Evolutionary conservation across 176 grass and related monocot species (phyloP).

Genomic region (Aegilops bicornis): DNA sequence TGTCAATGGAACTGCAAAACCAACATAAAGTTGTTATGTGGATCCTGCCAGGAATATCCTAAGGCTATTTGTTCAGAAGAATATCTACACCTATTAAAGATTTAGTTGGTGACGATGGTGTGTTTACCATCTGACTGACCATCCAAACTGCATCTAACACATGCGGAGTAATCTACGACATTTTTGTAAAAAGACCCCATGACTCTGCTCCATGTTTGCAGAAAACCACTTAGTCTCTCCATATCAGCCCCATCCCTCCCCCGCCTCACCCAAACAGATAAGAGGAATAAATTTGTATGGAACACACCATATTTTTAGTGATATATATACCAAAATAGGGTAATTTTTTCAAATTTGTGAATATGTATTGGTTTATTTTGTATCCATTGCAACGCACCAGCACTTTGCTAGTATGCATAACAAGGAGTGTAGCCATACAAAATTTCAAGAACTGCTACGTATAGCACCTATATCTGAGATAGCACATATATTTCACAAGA

Average conservation of each 20-base stretch:
- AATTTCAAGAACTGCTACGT: not conserved
- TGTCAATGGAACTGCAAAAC: constrained; percentile 75
- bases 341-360: not conserved
- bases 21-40: not conserved
- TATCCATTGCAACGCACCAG: not conserved
- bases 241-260: not conserved
- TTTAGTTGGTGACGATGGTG: not conserved
- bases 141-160: not conserved
- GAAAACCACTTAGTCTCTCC: not conserved
- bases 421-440: not conserved
- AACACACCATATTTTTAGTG: not conserved
- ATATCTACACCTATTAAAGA: not conserved
- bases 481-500: not conserved
- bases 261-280: not conserved
- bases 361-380: not conserved
- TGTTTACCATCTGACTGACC: not conserved
- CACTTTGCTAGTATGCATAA: not conserved
- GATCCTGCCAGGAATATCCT: constrained; percentile 6
- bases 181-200: not conserved
- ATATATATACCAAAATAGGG: not conserved
- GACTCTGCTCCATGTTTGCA: not conserved
- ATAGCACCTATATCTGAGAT: constrained; percentile 1
- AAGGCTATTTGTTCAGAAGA: not conserved
- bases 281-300: not conserved
- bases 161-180: not conserved